phyloP scores from a whole-genome alignment of 257 asterid species.

The Petrea volubilis region DNA sequence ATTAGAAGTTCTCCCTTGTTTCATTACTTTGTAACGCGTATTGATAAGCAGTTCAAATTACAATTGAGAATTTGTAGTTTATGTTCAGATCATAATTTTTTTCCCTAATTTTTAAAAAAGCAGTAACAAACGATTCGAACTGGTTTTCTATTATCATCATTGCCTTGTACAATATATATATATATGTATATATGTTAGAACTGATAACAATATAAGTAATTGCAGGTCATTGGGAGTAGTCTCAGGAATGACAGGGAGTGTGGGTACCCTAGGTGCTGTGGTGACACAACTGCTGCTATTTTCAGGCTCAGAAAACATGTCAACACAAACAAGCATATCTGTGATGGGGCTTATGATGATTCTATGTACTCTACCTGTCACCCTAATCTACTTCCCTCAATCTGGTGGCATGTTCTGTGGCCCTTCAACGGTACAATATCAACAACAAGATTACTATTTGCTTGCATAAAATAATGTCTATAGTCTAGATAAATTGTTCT shows the following conservation, averaged over 20 bases:
- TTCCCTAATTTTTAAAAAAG: too few relatives aligned
- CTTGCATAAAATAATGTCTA: neutral
- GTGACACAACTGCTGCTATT: constrained; percentile 48
- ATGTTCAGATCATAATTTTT: too few relatives aligned
- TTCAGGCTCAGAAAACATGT: constrained; percentile 41
- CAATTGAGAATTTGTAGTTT: too few relatives aligned
- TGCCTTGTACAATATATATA: too few relatives aligned
- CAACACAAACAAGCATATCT: constrained; percentile 53
- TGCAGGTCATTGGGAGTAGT: constrained; percentile 58
- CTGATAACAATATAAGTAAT: too few relatives aligned
- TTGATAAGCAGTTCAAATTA: too few relatives aligned
- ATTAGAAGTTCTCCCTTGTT: too few relatives aligned
- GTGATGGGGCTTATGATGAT: constrained; percentile 59
- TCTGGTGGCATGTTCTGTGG: constrained; percentile 64
- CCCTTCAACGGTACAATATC: constrained; percentile 21
- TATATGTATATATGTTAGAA: too few relatives aligned
- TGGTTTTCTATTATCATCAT: too few relatives aligned
- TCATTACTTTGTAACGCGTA: too few relatives aligned
- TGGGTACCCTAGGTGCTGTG: constrained; percentile 62
- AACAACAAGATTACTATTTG: constrained; percentile 2
- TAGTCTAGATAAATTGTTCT: neutral
- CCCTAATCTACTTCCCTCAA: constrained; percentile 45
- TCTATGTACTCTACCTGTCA: constrained; percentile 33
- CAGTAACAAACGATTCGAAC: too few relatives aligned
- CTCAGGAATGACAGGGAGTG: constrained; percentile 65